Percentiles rank a stretch among this genome's conserved stretches.
These are phyloP conservation scores for Tulasnella sp. DNA, from an alignment of 768 basidiomycete species.

Conservation along the genomic window DNA sequence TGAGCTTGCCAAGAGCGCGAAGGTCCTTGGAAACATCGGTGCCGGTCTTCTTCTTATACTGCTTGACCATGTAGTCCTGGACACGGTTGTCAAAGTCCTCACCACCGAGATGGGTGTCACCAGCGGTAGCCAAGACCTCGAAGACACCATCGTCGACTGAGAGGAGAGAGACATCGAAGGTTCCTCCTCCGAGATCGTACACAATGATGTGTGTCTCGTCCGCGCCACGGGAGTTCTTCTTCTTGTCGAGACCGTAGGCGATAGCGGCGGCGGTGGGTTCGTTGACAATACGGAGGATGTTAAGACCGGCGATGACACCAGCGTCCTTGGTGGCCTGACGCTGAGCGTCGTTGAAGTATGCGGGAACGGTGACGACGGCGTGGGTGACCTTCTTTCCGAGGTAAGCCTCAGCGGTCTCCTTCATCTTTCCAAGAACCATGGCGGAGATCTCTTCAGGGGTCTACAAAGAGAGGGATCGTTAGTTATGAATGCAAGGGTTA, in stretches of 20 bases:
- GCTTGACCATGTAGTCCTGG: conserved; percentile 80
- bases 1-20: conserved; percentile 80
- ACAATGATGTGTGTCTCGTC: conserved; percentile 88
- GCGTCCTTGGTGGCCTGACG: conserved; percentile 99
- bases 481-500: conserved; percentile 2
- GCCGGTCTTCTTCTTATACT: conserved; percentile 86
- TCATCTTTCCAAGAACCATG: conserved; percentile 96
- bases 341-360: conserved; percentile 99
- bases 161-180: conserved; percentile 95
- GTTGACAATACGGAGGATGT: conserved; percentile 95
- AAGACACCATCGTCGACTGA: conserved; percentile 91
- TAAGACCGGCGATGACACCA: conserved; percentile 86
- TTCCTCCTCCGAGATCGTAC: conserved; percentile 97
- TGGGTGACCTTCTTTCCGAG: conserved; percentile 93
- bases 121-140: conserved; percentile 81
- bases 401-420: conserved; percentile 98
- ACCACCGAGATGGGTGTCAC: conserved; percentile 90
- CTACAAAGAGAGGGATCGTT: conserved; percentile 30
- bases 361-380: conserved; percentile 96
- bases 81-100: conserved; percentile 94
- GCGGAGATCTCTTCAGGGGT: conserved; percentile 91
- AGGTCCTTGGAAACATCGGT: conserved; percentile 72
- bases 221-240: conserved; percentile 40
- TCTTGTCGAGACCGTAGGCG: conserved; percentile 97
- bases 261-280: conserved; percentile 96